phyloP scores from a whole-genome alignment of 345 rosid species.

The Stellera chamaejasme region DNA sequence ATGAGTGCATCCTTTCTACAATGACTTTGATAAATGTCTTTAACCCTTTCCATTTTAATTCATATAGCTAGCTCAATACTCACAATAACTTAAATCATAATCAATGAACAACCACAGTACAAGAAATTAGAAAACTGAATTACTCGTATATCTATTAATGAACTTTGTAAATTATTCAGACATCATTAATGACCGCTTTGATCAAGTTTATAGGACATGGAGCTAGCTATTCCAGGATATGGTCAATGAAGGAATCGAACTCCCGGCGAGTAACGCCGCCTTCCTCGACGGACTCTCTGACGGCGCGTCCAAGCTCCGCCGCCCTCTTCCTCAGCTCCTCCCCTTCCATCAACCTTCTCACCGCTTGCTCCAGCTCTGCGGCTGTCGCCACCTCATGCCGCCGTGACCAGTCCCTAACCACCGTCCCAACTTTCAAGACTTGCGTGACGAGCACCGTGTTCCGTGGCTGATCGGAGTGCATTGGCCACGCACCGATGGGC shows the following conservation, averaged over 20 bases:
- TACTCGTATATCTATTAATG: too few relatives aligned
- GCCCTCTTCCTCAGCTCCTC: constrained; percentile 43
- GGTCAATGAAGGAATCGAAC: constrained; percentile 39
- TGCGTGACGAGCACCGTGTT: constrained; percentile 31
- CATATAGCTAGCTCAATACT: too few relatives aligned
- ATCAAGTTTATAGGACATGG: too few relatives aligned
- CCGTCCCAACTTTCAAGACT: constrained; percentile 30
- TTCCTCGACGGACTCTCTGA: constrained; percentile 22
- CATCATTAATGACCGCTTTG: too few relatives aligned
- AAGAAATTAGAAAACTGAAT: too few relatives aligned
- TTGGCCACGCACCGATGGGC: constrained; percentile 55
- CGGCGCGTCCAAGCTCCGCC: constrained; percentile 16
- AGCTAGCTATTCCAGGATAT: constrained; percentile 21
- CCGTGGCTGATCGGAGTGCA: constrained; percentile 60
- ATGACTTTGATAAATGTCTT: too few relatives aligned
- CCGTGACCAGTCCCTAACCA: constrained; percentile 24
- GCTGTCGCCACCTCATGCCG: constrained; percentile 19
- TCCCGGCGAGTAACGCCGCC: constrained; percentile 36
- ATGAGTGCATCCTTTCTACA: too few relatives aligned
- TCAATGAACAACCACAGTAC: too few relatives aligned
- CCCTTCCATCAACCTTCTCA: constrained; percentile 36
- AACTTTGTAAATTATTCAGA: too few relatives aligned
- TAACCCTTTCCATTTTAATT: too few relatives aligned
- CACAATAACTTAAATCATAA: too few relatives aligned
- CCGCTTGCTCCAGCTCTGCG: constrained; percentile 15